Evolutionary conservation across 73 alveolate genomes (phyloP).

Genomic region (Paraurostyla sp.): DNA sequence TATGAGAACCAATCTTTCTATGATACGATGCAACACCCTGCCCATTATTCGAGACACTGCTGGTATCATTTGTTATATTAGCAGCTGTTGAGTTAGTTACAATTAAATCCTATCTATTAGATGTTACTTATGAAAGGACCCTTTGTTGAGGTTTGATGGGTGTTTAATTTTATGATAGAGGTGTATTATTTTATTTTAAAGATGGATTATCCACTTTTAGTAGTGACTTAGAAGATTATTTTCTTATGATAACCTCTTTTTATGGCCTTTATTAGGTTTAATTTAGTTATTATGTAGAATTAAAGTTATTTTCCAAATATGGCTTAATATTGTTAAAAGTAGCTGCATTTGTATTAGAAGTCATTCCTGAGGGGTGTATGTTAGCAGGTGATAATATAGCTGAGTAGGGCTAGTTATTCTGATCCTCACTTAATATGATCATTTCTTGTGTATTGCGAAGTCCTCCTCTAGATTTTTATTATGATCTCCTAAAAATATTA

Average conservation of each 20-base stretch:
- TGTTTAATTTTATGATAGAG: too few species aligned
- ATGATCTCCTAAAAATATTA: background rate
- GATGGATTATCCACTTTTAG: background rate
- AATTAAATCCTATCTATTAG: conserved; percentile 10
- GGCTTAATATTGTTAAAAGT: too few species aligned
- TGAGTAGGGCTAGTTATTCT: background rate
- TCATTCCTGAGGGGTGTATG: background rate
- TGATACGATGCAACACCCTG: background rate
- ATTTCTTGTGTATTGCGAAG: background rate
- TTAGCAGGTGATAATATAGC: background rate
- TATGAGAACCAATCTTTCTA: conserved; percentile 16
- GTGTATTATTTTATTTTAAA: too few species aligned
- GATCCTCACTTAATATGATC: conserved; percentile 2
- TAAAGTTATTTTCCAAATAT: conserved; percentile 10
- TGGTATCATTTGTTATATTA: background rate
- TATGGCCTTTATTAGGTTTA: conserved; percentile 11
- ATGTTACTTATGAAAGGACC: background rate
- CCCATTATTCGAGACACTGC: background rate
- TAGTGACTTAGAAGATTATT: conserved; percentile 45
- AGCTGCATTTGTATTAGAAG: too few species aligned
- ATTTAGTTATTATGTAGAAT: background rate
- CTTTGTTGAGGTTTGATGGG: background rate
- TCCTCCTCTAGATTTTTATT: conserved; percentile 8
- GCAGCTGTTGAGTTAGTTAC: conserved; percentile 20
- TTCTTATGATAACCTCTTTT: conserved; percentile 40